Evolutionary conservation across 2,329 filamentous ascomycete genomes (phyloP), one percentile per base, ranked within the genome.

Genomic region (Penicillium rolfsii): DNA sequence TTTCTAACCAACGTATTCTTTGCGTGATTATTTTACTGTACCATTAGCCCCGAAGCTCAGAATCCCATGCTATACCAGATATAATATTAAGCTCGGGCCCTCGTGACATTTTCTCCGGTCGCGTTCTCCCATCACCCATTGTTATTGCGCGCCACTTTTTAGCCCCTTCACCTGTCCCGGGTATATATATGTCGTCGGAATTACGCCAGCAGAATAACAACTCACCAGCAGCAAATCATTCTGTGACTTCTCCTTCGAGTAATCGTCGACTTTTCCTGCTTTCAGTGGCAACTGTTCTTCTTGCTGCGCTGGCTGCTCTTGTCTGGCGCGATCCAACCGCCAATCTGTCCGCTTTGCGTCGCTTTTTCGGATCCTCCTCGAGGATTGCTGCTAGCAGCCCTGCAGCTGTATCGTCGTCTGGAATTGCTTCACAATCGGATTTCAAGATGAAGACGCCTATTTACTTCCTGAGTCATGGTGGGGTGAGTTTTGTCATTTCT

Each of bases 381-480:
- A 22, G 50, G 33, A 46, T 35, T n/a, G 45, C 59, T 30, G 53
- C 56, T 46, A 43, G 53, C 45, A 43, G 55, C 48, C 52, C 64
- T n/a, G 55, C 38, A 26, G 45, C 57, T 11, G 52, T 33, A 12
- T 46, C 52, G 19, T 54, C 43, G 26, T 56, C 59, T 36, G 35
- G 35, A 35, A 46, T 46, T 19, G 48, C 36, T 7, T 36, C 22
- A 2, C 40, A 11, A 24, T 33, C 57, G 9, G 38, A 14, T 5
- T 9, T 57, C 56, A 71, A 62, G 49, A 75, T 72, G 65, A 74
- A 71, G 53, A 84, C 81, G 11, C 83, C 82, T 11, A 76, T 84
- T 53, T 85, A 84, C 64, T 85, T 85, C 65, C 70, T 85, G 33
- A 81, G 80, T 58, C 78, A 81, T 76, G 81, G 81, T 14, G 81